These are phyloP conservation scores for Cryoendolithus antarcticus DNA, from an alignment of 2,329 filamentous ascomycete genomes.

Conservation along the genomic window DNA sequence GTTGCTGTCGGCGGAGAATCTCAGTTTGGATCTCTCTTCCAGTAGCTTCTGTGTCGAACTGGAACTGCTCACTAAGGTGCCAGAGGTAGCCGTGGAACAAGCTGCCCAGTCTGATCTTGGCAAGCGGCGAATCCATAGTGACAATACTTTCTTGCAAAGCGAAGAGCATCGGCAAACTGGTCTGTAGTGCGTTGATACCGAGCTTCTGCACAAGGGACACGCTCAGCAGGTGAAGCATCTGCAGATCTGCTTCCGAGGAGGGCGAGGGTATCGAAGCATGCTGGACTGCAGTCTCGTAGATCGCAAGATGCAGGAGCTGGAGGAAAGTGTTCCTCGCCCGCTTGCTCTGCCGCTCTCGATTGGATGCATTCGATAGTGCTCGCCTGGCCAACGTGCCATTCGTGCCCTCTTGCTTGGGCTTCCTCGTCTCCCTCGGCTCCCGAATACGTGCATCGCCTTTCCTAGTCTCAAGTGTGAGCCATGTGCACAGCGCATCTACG, in stretches of 20 bases:
- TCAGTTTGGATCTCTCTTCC: constrained; percentile 65
- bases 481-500: constrained; percentile 67
- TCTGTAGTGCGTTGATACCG: constrained; percentile 68
- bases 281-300: constrained; percentile 81
- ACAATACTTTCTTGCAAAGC: constrained; percentile 75
- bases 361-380: constrained; percentile 58
- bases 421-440: constrained; percentile 12
- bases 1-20: constrained; percentile 59
- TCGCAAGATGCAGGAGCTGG: constrained; percentile 66
- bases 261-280: too few relatives aligned
- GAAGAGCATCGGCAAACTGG: constrained; percentile 78
- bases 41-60: constrained; percentile 56
- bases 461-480: constrained; percentile 43
- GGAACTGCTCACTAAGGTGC: constrained; percentile 63
- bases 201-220: constrained; percentile 59
- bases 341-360: constrained; percentile 37
- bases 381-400: constrained; percentile 39
- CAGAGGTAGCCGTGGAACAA: constrained; percentile 85
- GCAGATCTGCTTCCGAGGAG: constrained; percentile 48
- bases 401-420: constrained; percentile 26
- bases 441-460: constrained; percentile 17
- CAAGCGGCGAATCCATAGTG: constrained; percentile 49
- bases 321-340: constrained; percentile 58
- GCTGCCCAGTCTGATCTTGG: constrained; percentile 69
- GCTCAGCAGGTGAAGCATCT: constrained; percentile 66